phyloP scores from a whole-genome alignment of 2,329 filamentous ascomycete genomes.

The Calonectria pseudoreteaudii region DNA sequence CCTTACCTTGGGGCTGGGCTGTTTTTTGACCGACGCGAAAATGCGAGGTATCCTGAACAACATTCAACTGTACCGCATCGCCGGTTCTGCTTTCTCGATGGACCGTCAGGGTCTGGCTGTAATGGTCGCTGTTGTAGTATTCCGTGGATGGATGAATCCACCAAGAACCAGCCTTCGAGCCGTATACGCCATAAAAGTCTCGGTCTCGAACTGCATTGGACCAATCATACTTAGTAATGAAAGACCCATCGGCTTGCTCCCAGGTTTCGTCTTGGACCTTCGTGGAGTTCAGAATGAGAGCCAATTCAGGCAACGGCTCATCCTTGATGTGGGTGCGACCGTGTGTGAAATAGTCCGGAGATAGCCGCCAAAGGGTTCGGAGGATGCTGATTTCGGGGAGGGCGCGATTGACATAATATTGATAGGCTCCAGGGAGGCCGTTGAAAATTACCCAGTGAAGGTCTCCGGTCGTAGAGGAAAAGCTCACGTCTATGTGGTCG shows the following conservation, averaged over 20 bases:
- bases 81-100: not conserved
- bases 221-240: not conserved
- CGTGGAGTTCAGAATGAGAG: not conserved
- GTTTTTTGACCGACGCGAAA: not conserved
- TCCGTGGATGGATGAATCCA: not conserved
- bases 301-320: not conserved
- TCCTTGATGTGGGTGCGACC: not conserved
- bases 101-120: not conserved
- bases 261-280: constrained; percentile 3
- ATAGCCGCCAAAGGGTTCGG: not conserved
- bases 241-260: not conserved
- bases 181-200: not conserved
- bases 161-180: not conserved
- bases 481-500: not conserved
- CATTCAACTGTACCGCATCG: not conserved
- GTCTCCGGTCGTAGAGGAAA: not conserved
- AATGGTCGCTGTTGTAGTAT: not conserved
- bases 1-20: not conserved
- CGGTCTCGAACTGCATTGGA: not conserved
- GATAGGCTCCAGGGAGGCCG: not conserved
- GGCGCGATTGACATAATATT: not conserved
- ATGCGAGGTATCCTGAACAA: not conserved
- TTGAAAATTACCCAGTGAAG: constrained; percentile 1
- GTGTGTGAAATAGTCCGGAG: not conserved
- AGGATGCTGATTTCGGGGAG: not conserved